Percentiles rank a stretch among this genome's conserved stretches.
These are phyloP conservation scores for Durio zibethinus DNA, from an alignment of 345 rosid genomes.

Conservation along the genomic window DNA sequence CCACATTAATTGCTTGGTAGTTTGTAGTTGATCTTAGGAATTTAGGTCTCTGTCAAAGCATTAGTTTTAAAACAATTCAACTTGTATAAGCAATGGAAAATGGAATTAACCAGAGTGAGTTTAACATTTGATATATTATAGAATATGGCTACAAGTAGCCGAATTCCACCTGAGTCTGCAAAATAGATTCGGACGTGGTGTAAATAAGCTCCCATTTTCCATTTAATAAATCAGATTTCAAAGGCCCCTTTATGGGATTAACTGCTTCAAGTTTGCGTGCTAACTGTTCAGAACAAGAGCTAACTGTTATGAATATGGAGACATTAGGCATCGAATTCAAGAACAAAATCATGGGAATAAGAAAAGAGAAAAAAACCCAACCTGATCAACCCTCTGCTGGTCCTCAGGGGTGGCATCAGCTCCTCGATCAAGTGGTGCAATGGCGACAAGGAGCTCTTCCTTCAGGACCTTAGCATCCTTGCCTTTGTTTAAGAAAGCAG, in stretches of 20 bases:
- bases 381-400: conserved; percentile 71
- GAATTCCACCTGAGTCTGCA: conserved; percentile 63
- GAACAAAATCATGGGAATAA: not conserved
- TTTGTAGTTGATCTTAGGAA: conserved; percentile 69
- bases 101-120: not conserved
- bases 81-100: conserved; percentile 9
- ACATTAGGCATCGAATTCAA: not conserved
- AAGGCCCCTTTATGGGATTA: conserved; percentile 69
- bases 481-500: conserved; percentile 64
- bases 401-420: conserved; percentile 78
- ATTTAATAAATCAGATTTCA: conserved; percentile 66
- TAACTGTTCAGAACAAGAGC: conserved; percentile 9
- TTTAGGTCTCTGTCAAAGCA: conserved; percentile 66
- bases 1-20: conserved; percentile 84
- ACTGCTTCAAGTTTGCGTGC: conserved; percentile 68
- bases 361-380: not conserved
- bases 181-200: conserved; percentile 79
- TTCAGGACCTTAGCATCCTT: conserved; percentile 57
- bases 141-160: too few species aligned
- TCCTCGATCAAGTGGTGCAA: conserved; percentile 71
- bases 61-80: not conserved
- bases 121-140: not conserved
- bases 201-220: conserved; percentile 96
- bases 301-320: not conserved
- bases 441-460: conserved; percentile 69